Evolutionary conservation across 2,329 filamentous ascomycete genomes (phyloP).

Genomic region (Pezicula rhizophila): DNA sequence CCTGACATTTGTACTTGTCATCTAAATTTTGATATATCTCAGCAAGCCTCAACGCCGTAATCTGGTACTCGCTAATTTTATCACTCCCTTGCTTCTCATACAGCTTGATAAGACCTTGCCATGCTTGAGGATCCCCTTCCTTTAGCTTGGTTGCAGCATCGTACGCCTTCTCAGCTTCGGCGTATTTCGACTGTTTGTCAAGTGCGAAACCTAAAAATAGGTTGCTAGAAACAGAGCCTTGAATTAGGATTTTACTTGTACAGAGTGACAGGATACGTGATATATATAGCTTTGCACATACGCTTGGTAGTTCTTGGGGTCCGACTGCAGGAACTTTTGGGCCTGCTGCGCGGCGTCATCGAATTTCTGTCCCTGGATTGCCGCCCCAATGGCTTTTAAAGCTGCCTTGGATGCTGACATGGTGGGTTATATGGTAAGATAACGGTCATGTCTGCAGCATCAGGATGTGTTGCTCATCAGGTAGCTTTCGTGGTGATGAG

Average conservation of each 20-base stretch:
- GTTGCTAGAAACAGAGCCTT: constrained; percentile 41
- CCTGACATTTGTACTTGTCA: constrained; percentile 57
- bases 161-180: constrained; percentile 74
- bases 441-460: not conserved
- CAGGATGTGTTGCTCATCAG: not conserved
- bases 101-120: constrained; percentile 81
- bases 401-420: constrained; percentile 54
- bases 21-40: constrained; percentile 65
- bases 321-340: constrained; percentile 61
- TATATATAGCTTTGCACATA: constrained; percentile 33
- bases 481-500: not conserved
- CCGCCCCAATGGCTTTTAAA: constrained; percentile 75
- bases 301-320: constrained; percentile 78
- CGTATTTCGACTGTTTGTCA: constrained; percentile 66
- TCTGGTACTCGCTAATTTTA: constrained; percentile 68
- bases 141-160: constrained; percentile 65
- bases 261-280: not conserved
- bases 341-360: constrained; percentile 68
- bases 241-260: not conserved
- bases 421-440: not conserved
- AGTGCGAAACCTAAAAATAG: constrained; percentile 84
- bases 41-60: constrained; percentile 67
- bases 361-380: constrained; percentile 73
- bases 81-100: constrained; percentile 71
- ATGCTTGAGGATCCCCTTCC: constrained; percentile 73